Evolutionary conservation across 2,329 filamentous ascomycete genomes (phyloP).

Genomic region (Fusarium circinatum): DNA sequence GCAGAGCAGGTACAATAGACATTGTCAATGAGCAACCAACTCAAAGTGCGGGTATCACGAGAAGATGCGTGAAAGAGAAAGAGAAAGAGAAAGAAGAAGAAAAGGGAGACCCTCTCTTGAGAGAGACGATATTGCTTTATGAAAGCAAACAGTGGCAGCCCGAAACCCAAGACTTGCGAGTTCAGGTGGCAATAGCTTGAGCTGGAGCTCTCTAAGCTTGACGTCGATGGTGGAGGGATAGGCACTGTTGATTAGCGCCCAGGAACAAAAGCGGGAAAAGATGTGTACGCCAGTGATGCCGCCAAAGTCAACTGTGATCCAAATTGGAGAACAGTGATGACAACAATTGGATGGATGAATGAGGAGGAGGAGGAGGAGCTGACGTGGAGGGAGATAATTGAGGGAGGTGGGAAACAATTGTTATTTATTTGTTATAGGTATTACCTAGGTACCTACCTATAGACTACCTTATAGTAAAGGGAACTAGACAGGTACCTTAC

Average conservation of each 20-base stretch:
- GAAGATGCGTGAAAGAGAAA: not conserved
- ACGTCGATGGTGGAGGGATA: conserved; percentile 33
- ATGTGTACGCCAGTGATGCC: conserved; percentile 25
- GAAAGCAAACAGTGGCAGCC: conserved; percentile 11
- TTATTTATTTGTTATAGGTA: not conserved
- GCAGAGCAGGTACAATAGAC: conserved; percentile 44
- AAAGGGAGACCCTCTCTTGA: not conserved
- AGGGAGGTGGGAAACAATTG: not conserved
- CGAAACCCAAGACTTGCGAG: conserved; percentile 3
- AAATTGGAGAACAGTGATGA: not conserved
- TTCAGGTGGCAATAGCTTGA: conserved; percentile 32
- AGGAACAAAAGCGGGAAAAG: conserved; percentile 34
- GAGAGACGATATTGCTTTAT: conserved; percentile 14
- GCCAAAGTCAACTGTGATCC: conserved; percentile 1
- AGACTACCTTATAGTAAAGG: not conserved
- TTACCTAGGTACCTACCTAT: not conserved
- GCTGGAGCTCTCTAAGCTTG: conserved; percentile 31
- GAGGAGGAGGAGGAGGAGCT: not conserved
- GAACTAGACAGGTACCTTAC: not conserved
- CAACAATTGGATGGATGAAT: not conserved
- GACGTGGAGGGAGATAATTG: not conserved
- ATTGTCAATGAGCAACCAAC: conserved; percentile 15
- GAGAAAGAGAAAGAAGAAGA: not conserved
- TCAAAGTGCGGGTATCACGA: not conserved
- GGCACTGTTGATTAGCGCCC: conserved; percentile 22